Percentiles rank a stretch among this genome's conserved stretches.
Evolutionary conservation across 202 grass and related monocot species (phyloP).

Genomic region (Carex arenaria): DNA sequence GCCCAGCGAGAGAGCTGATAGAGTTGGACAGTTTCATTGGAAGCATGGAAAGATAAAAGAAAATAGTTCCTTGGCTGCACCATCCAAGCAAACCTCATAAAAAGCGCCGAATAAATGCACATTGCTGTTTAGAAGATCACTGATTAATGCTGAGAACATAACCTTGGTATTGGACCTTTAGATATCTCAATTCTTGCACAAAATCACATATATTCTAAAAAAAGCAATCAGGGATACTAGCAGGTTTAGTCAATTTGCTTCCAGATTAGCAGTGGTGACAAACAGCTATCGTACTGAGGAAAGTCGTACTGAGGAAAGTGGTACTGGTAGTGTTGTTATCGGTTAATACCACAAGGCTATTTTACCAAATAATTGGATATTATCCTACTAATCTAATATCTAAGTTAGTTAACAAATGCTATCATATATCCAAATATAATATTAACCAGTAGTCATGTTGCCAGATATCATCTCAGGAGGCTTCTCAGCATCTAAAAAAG

Average conservation of each 20-base stretch:
- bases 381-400: not conserved
- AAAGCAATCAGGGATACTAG: not conserved
- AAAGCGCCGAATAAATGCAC: slow-evolving; percentile 73
- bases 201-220: not conserved
- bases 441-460: slow-evolving; percentile 74
- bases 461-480: slow-evolving; percentile 89
- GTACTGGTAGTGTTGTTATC: not conserved
- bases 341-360: not conserved
- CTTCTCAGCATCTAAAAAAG: slow-evolving; percentile 68
- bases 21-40: slow-evolving; percentile 82
- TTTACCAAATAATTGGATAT: slow-evolving; percentile 11
- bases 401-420: not conserved
- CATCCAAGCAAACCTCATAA: slow-evolving; percentile 99
- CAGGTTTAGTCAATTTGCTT: not conserved
- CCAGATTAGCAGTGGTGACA: not conserved
- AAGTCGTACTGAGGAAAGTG: not conserved
- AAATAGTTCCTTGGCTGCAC: slow-evolving; percentile 78
- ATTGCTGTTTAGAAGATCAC: slow-evolving; percentile 43
- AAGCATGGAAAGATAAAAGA: slow-evolving; percentile 75
- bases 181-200: not conserved
- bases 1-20: slow-evolving; percentile 73
- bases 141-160: slow-evolving; percentile 16
- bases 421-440: slow-evolving; percentile 9
- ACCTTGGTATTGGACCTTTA: not conserved
- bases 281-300: not conserved